Evolutionary conservation across 2,329 filamentous ascomycete species (phyloP).

Genomic region (Ophiosphaerella korrae): DNA sequence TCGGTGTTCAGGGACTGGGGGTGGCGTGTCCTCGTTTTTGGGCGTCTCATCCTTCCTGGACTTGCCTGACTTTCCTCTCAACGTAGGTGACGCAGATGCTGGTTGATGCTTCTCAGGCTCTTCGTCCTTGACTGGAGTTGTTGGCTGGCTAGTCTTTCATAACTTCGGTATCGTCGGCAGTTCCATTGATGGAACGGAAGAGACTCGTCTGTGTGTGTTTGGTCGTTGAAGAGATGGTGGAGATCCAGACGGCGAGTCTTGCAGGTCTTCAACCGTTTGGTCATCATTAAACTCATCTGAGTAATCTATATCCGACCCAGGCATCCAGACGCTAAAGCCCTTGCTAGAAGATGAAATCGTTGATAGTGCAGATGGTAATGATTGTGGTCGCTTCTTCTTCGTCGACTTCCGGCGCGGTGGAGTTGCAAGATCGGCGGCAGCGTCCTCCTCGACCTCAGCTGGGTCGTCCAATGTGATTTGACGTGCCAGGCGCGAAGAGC

Average conservation of each 20-base stretch:
- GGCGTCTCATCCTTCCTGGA: slow-evolving; percentile 13
- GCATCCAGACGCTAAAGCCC: slow-evolving; percentile 57
- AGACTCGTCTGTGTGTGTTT: slow-evolving; percentile 50
- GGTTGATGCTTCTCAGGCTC: slow-evolving; percentile 24
- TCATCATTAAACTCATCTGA: slow-evolving; percentile 44
- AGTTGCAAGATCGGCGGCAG: slow-evolving; percentile 17
- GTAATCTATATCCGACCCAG: slow-evolving; percentile 45
- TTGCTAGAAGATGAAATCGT: slow-evolving; percentile 38
- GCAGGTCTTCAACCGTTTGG: slow-evolving; percentile 20
- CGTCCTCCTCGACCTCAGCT: slow-evolving; percentile 18
- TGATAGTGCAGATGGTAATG: slow-evolving; percentile 25
- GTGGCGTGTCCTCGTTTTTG: slow-evolving; percentile 29
- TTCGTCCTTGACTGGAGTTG: slow-evolving; percentile 36
- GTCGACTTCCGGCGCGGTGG: slow-evolving; percentile 38
- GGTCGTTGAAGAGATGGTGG: slow-evolving; percentile 42
- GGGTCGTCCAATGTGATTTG: slow-evolving; percentile 45
- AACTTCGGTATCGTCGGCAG: slow-evolving; percentile 53
- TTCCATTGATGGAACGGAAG: slow-evolving; percentile 56
- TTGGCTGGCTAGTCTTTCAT: slow-evolving; percentile 48
- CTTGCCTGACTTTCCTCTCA: slow-evolving; percentile 35
- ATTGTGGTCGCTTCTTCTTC: slow-evolving; percentile 33
- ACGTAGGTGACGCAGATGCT: slow-evolving; percentile 36
- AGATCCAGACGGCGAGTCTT: slow-evolving; percentile 29
- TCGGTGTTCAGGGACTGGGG: slow-evolving; percentile 56
- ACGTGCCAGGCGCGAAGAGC: slow-evolving; percentile 35